phyloP scores from a whole-genome alignment of 169 alveolate genomes.

The Plasmodium ovale region DNA sequence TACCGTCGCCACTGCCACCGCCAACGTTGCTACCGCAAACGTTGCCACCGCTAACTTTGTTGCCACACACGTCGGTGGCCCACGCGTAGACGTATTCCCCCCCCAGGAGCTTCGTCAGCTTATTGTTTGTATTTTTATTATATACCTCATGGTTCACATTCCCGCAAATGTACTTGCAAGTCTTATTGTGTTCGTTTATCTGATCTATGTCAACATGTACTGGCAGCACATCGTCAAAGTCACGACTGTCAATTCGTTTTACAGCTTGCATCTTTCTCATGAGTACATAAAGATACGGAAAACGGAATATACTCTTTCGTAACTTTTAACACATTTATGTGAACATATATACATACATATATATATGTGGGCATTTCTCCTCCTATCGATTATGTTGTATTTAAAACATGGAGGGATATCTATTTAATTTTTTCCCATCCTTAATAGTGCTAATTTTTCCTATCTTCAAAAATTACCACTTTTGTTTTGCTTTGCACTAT shows the following conservation, averaged over 20 bases:
- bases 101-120: conserved; percentile 28
- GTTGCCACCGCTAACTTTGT: background rate
- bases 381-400: no score
- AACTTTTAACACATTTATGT: background rate
- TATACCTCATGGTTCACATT: conserved; percentile 31
- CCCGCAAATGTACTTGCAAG: conserved; percentile 58
- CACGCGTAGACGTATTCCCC: conserved; percentile 29
- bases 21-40: background rate
- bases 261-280: background rate
- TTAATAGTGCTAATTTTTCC: no score
- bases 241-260: conserved; percentile 37
- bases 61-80: background rate
- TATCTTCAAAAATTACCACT: no score
- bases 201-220: conserved; percentile 60
- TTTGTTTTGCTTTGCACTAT: no score
- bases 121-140: conserved; percentile 45
- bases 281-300: no score
- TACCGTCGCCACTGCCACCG: no score
- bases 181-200: conserved; percentile 49
- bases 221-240: conserved; percentile 43
- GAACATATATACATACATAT: background rate
- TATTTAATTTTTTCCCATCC: no score
- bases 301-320: no score
- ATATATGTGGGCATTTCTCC: no score
- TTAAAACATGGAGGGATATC: no score